Base-by-base conservation (phyloP, 2,329 filamentous ascomycete genomes). In the Talaromyces sp. region DNA sequence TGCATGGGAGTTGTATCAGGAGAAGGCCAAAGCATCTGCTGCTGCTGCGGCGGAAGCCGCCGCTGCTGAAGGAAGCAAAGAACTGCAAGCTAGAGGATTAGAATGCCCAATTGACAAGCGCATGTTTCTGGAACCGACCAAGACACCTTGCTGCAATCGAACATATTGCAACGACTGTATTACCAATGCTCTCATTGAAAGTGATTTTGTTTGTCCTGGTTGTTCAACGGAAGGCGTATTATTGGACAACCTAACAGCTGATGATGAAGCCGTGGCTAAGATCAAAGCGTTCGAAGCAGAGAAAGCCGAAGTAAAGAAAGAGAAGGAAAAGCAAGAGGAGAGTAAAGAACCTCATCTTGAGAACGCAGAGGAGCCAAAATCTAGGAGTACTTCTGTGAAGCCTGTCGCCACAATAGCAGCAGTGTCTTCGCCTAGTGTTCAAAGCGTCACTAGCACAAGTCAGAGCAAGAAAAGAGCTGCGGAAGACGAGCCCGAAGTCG, bases 111-210 rank as follows among this genome's bases (percentile, higher is more conserved):
- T 97, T 81, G 94, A 97, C 85, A 95, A 95, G 78, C 92, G 90
- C 77, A 88, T 96, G 84, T 97, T 97, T 79, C 87, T 95, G 86
- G 91, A 97, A 75, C 93, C 94, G 83, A 94, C 95, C 83, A 96
- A 96, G 84, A 97, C 94, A 71, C 93, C 94, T 65, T 99, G 94
- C 84, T 99, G 94, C 82, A 85, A 89, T 79, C 95, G 89, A 84
- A 97, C 92, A 72, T 99, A 96, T 82, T 99, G 94, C 83, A 94
- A 94, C 84, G 91, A 97, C 75, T 99, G 94, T 88, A 97, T 99
- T 78, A 95, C 94, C 74, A 96, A 96, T 84, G 90, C 92, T 77
- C 87, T 99, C 77, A 93, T 97, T 78, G 92, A 97, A 81, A 94
- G 89, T 84, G 94, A 99, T 82, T 91, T 99, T 77, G 82, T 92